Base-by-base conservation (phyloP, 2,329 filamentous ascomycete species). In the Fusarium camptoceras region DNA sequence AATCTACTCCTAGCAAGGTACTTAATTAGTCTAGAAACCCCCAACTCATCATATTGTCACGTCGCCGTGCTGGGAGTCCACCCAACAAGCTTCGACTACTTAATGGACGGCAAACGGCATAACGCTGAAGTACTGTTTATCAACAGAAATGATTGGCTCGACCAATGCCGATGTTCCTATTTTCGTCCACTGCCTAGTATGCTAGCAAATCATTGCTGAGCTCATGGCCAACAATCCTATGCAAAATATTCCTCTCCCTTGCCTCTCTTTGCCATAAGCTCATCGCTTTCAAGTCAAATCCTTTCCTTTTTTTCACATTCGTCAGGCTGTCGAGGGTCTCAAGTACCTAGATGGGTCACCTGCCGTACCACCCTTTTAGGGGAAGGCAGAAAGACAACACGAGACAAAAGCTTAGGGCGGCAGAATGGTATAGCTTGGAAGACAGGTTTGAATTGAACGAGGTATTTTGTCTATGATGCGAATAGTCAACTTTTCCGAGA, bases 281-380 rank as follows among this genome's bases (percentile, higher is more conserved):
- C 22, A 42, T 53, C 18, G 14, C 34, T 42, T 51, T 25, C 48
- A 11, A 25, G 58, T 60, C 64, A 67, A 62, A 51, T n/a, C 34
- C 64, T 55, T 49, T 30, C 57, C 42, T 62, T 46, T 31, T 59
- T 46, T 59, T 24, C 55, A 63, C 49, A 50, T 53, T 58, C 59
- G 39, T 39, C 24, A n/a, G 60, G 47, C 57, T 42, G 51, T 66
- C 62, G 68, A 49, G 59, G 30, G 61, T 60, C 54, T 64, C 64
- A 64, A n/a, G 18, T n/a, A 37, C 34, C 34, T 37, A n/a, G 34
- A 18, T 37, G 34, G 34, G 34, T 37, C n/a, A 37, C 42, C 51
- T 70, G n/a, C 43, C 20, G 46, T 69, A 48, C 66, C 43, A 34
- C 66, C 20, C 53, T 34, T 49, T 37, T 41, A n/a, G 34, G 34